Base-by-base conservation (phyloP, 140 eudicot species). In the Oenanthe javanica region DNA sequence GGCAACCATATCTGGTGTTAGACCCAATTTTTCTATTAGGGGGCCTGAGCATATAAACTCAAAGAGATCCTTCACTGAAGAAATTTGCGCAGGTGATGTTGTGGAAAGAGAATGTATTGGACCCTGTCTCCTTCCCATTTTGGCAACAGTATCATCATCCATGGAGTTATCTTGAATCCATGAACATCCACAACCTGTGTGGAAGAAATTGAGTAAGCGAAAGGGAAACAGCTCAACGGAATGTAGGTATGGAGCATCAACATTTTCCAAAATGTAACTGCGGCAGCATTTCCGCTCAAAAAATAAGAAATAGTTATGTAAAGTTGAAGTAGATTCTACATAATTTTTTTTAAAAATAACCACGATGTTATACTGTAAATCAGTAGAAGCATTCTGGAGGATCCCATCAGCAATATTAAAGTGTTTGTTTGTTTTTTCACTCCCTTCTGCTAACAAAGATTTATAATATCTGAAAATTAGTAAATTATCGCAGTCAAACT, bases 31-130 rank as follows among this genome's bases (percentile, higher is more conserved):
- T 67, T 81, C 85, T 72, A 92, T 64, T 48, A 94, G 95, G 66
- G 99, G 99, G 38, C 97, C 99, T 52, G 86, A 78, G 80, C 97
- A 92, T 72, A 94, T 94, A 84, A 94, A 94, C 8, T 88, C 93
- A 78, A 72, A 94, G 21, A 94, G 99, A 80, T 92, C 97, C 81
- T 90, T 50, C 85, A 94, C 99, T 36, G 97, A 86, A 50, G 97
- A 84, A 86, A 92, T 92, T 79, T 82, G 31, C 5, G 97, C 99
- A 77, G 95, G 59, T 75, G 79, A 67, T 40, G 87, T 16, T 25
- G 96, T 91, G 63, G 84, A 63, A 47, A 42, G 77, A 0, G 97
- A 84, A 72, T 78, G 83, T 75, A 88, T 42, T 42, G 84, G 89
- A 48, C 89, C 90, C 76, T 79, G 85, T 52, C 86, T 88, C 63